phyloP scores from a whole-genome alignment of 495 filamentous ascomycete genomes.

The Penicillium cataractarum region DNA sequence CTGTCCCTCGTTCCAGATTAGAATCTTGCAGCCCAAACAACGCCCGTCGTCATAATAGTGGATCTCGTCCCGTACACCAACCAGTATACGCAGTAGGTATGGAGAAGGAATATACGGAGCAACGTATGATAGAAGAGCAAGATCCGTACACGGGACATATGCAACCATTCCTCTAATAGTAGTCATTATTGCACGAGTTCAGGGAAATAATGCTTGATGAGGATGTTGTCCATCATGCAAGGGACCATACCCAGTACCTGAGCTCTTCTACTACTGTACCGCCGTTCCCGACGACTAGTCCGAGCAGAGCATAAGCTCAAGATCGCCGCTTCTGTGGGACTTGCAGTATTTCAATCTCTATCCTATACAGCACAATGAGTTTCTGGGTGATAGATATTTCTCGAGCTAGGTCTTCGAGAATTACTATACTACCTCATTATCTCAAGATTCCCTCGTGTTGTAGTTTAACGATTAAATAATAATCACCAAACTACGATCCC shows the following conservation, averaged over 20 bases:
- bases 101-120: neutral
- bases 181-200: neutral
- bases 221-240: neutral
- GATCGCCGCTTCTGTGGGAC: neutral
- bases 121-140: neutral
- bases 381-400: neutral
- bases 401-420: neutral
- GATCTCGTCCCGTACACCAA: conserved; percentile 14
- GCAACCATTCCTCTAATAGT: neutral
- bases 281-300: neutral
- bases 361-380: too few species aligned
- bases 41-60: conserved; percentile 25
- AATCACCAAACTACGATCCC: neutral
- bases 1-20: neutral
- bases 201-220: neutral
- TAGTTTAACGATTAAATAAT: neutral
- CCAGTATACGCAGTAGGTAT: neutral
- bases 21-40: neutral
- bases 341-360: neutral
- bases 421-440: too few species aligned
- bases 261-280: neutral
- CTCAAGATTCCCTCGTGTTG: too few species aligned
- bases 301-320: neutral
- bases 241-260: neutral
- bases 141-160: neutral